Evolutionary conservation across 805 yeast genomes (phyloP), one percentile per base, ranked within the genome.

Genomic region (Hemisphaericaspora nanyangensis): DNA sequence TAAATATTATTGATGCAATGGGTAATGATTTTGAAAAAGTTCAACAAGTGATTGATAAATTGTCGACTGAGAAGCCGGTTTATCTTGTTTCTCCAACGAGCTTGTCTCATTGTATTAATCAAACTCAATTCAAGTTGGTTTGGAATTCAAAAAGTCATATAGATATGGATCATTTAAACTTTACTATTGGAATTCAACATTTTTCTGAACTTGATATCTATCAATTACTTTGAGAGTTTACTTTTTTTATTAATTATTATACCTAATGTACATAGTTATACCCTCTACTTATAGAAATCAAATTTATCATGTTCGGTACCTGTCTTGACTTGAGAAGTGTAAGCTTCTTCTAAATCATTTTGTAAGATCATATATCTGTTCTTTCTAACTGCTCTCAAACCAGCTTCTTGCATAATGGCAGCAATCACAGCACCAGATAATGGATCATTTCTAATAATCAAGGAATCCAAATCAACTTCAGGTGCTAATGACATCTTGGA

Each of bases 331-430:
- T 93, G 99, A 29, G 95, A 70, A 39, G 95, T 85, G 69, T 93
- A 93, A 6, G 99, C 99, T 70, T 93, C 99, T 63, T 93, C 99
- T 60, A 93, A 73, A 69, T 93, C 99, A 58, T 83, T 82, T 68
- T 93, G 98, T 56, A 95, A 72, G 49, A 93, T 95, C 65, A 93
- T 95, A 63, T 95, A 93, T 68, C 99, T 79, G 65, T 93, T 93
- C 71, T 91, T 93, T 71, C 99, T 85, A 34, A 93, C 98, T 2
- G 99, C 99, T 52, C 99, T 80, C 51, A 93, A 76, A 50, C 99
- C 99, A 20, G 99, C 99, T 68, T 95, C 99, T 76, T 93, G 99
- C 99, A 93, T 93, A 51, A 93, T 91, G 13, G 99, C 99, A 12
- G 99, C 98, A 58, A 93, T 93, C 41, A 91, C 78, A 10, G 95